A percentile compares a stretch with the other conserved stretches of the same genome.
Evolutionary conservation across 257 asterid genomes (phyloP).

Genomic region (Solanum medicagineum): DNA sequence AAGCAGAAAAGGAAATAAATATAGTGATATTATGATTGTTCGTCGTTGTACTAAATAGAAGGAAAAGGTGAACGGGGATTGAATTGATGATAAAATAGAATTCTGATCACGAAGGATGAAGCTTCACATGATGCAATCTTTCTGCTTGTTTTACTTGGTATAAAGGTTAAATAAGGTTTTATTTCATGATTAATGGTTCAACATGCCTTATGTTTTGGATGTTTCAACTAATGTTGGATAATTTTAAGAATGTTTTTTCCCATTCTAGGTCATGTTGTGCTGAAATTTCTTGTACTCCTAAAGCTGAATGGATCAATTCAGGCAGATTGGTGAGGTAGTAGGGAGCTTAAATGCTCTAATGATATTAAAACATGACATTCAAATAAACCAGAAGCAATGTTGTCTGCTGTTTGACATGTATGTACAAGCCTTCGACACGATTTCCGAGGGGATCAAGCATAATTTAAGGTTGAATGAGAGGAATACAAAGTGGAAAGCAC

Average conservation of each 20-base stretch:
- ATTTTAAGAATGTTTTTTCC: background rate
- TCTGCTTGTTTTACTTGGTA: background rate
- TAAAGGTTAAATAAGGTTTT: background rate
- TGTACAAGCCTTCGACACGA: conserved; percentile 47
- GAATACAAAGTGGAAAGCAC: conserved; percentile 57
- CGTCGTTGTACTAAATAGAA: too few relatives aligned
- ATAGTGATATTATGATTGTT: too few relatives aligned
- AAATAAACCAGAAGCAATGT: conserved; percentile 69
- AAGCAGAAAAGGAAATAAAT: too few relatives aligned
- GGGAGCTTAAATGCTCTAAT: conserved; percentile 70
- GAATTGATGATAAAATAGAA: too few relatives aligned
- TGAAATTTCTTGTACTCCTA: background rate
- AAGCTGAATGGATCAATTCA: conserved; percentile 61
- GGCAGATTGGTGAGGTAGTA: conserved; percentile 76
- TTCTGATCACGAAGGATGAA: background rate
- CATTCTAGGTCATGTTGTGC: background rate
- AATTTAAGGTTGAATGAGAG: conserved; percentile 55
- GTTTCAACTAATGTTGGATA: background rate
- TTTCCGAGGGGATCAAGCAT: conserved; percentile 50
- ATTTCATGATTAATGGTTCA: background rate
- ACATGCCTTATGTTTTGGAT: background rate
- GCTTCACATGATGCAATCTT: background rate
- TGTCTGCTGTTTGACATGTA: conserved; percentile 53
- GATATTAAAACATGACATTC: conserved; percentile 69
- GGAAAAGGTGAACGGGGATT: too few relatives aligned